Conservation (phyloP, 805 yeast species). For the Ogataea pignaliae region DNA sequence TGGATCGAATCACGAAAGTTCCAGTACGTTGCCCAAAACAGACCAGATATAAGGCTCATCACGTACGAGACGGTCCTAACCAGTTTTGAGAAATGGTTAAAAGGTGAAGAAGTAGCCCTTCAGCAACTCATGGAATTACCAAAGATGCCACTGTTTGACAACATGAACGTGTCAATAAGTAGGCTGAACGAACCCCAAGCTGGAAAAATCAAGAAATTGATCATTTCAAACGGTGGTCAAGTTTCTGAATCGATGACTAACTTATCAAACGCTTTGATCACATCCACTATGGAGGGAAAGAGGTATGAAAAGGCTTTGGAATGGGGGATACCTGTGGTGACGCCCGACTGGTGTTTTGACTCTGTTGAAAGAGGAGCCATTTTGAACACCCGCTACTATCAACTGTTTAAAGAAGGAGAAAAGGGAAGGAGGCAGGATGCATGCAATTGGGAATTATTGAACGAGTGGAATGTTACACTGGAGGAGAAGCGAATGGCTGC, state of each 20-base stretch:
- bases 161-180: conserved; percentile 37
- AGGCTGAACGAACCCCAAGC: conserved; percentile 18
- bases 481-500: conserved; percentile 4
- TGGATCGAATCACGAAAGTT: conserved; percentile 48
- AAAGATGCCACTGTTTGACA: conserved; percentile 39
- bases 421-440: conserved; percentile 27
- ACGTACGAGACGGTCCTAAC: conserved; percentile 40
- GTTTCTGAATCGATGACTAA: conserved; percentile 46
- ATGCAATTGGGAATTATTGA: conserved; percentile 34
- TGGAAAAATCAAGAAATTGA: conserved; percentile 26
- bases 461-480: conserved; percentile 12
- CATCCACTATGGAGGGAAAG: conserved; percentile 48
- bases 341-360: conserved; percentile 50
- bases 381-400: conserved; percentile 36
- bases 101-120: conserved; percentile 35
- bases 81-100: conserved; percentile 50
- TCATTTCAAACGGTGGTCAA: conserved; percentile 44
- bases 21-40: conserved; percentile 40
- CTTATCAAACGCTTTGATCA: conserved; percentile 40
- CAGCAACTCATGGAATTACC: conserved; percentile 4
- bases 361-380: conserved; percentile 41
- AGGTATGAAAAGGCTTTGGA: conserved; percentile 48
- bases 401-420: conserved; percentile 20
- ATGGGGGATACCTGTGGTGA: conserved; percentile 52
- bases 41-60: conserved; percentile 57